Evolutionary conservation across 2,329 filamentous ascomycete genomes (phyloP).

Genomic region (Botrytis deweyae): DNA sequence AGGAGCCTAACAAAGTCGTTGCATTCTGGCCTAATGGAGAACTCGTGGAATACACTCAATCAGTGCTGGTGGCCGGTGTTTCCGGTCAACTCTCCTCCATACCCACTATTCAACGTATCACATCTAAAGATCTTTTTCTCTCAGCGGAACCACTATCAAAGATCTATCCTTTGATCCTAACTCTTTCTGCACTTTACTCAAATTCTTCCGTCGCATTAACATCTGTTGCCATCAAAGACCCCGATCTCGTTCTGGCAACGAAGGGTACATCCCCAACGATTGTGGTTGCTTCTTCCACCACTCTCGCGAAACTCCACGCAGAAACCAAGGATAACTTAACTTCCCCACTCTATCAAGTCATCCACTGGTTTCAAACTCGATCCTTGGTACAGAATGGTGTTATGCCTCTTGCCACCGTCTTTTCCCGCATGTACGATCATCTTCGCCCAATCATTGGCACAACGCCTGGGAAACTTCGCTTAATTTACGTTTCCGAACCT

Average conservation of each 20-base stretch:
- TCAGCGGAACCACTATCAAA: slow-evolving; percentile 78
- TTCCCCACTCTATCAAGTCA: slow-evolving; percentile 62
- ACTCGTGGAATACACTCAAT: slow-evolving; percentile 78
- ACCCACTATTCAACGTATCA: slow-evolving; percentile 72
- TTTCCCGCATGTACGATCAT: slow-evolving; percentile 61
- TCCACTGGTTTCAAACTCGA: slow-evolving; percentile 71
- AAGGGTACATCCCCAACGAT: slow-evolving; percentile 77
- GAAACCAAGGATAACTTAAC: slow-evolving; percentile 59
- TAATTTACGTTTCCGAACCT: slow-evolving; percentile 77
- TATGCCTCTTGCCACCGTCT: slow-evolving; percentile 65
- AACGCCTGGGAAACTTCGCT: slow-evolving; percentile 70
- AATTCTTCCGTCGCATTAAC: slow-evolving; percentile 86
- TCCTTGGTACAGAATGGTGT: slow-evolving; percentile 68
- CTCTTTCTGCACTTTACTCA: slow-evolving; percentile 77
- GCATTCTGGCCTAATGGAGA: slow-evolving; percentile 68
- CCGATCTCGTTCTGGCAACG: slow-evolving; percentile 71
- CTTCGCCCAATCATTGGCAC: slow-evolving; percentile 59
- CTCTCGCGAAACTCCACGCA: slow-evolving; percentile 66
- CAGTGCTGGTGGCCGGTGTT: slow-evolving; percentile 83
- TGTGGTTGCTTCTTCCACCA: slow-evolving; percentile 73
- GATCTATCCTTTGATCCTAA: slow-evolving; percentile 75
- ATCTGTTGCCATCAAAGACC: slow-evolving; percentile 73
- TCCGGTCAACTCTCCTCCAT: slow-evolving; percentile 75
- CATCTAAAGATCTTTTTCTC: slow-evolving; percentile 75
- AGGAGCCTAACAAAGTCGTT: slow-evolving; percentile 54